These are phyloP conservation scores for Alternaria sp. DNA, from an alignment of 2,329 filamentous ascomycete genomes.

Conservation along the genomic window DNA sequence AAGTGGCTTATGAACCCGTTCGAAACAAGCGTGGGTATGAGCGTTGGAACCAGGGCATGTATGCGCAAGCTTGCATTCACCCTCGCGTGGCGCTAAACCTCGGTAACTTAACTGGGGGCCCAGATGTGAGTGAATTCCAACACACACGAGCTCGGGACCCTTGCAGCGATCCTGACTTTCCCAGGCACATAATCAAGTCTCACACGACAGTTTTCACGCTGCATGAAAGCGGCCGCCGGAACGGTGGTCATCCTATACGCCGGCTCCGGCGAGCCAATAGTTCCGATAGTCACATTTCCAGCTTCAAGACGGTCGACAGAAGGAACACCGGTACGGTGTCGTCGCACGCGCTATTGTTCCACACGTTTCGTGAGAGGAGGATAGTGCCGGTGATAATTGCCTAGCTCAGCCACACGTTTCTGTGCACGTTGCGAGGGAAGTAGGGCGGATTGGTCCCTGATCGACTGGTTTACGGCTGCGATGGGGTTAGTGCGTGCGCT, in stretches of 20 bases:
- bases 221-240: background rate
- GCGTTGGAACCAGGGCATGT: background rate
- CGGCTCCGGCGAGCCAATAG: background rate
- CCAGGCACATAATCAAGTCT: constrained; percentile 4
- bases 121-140: constrained; percentile 10
- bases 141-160: too few species aligned
- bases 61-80: background rate
- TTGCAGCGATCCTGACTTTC: constrained; percentile 6
- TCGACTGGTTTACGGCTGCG: background rate
- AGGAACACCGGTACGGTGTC: background rate
- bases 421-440: background rate
- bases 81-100: background rate
- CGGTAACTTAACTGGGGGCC: background rate
- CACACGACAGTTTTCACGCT: background rate
- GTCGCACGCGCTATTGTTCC: background rate
- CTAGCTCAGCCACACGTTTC: background rate
- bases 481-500: background rate
- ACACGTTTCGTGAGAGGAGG: background rate
- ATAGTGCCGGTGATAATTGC: background rate
- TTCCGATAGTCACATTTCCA: background rate
- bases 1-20: background rate
- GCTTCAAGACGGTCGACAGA: background rate
- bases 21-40: background rate
- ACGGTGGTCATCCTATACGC: background rate
- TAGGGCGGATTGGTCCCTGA: background rate